These are phyloP conservation scores for Colletotrichum sidae DNA, from an alignment of 2,329 filamentous ascomycete genomes.

Conservation along the genomic window DNA sequence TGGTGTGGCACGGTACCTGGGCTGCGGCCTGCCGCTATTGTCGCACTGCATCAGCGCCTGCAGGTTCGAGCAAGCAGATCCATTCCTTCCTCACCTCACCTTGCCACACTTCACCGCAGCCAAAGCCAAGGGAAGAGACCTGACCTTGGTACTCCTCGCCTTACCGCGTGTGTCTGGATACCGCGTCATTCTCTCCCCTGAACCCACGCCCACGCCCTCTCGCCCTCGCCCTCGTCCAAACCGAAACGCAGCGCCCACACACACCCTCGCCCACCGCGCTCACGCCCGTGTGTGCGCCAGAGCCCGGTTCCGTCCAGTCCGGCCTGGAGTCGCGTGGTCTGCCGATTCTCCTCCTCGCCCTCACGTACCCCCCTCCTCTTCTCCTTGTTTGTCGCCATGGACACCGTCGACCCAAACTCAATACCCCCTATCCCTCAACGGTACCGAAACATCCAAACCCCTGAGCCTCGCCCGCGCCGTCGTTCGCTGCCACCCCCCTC, in stretches of 20 bases:
- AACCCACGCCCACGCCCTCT: no score
- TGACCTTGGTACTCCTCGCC: no score
- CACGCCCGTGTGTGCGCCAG: constrained; percentile 5
- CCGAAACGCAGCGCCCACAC: no score
- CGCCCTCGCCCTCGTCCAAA: no score
- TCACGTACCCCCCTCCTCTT: not conserved
- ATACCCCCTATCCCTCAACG: constrained; percentile 39
- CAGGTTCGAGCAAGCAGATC: no score
- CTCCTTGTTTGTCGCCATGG: constrained; percentile 34
- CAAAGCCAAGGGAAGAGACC: no score
- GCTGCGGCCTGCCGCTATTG: constrained; percentile 17
- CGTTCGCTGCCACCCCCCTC: constrained; percentile 37
- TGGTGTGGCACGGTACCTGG: constrained; percentile 1
- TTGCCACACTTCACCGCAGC: not conserved
- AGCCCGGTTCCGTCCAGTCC: constrained; percentile 22
- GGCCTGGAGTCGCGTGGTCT: constrained; percentile 30
- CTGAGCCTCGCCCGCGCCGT: constrained; percentile 29
- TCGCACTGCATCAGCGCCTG: constrained; percentile 6
- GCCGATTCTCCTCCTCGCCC: constrained; percentile 8
- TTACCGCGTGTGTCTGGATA: no score
- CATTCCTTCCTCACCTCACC: not conserved
- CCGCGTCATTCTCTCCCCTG: no score
- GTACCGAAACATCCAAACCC: constrained; percentile 37
- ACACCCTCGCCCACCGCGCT: no score
- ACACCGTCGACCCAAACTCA: constrained; percentile 30